These are phyloP conservation scores for Chlorella sp. DNA, from an alignment of 139 green algal genomes.

Conservation along the genomic window DNA sequence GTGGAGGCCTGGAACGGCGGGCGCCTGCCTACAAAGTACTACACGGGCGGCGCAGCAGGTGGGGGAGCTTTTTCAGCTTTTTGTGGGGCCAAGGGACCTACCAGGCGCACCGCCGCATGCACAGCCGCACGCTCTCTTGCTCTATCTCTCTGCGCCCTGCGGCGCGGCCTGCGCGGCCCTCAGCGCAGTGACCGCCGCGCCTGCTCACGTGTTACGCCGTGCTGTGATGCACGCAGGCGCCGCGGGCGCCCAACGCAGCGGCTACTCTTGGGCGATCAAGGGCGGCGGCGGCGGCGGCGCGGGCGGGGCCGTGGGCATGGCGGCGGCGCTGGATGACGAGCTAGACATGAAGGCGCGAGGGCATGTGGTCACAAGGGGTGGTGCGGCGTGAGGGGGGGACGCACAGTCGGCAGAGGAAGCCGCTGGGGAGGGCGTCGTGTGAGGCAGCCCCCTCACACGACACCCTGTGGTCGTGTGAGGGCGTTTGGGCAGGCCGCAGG, in stretches of 20 bases:
- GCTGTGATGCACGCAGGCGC: not conserved
- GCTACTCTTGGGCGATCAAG: not conserved
- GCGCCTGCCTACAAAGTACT: conserved; percentile 44
- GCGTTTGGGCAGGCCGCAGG: not conserved
- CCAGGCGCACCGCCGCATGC: conserved; percentile 43
- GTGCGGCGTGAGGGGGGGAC: too few relatives aligned
- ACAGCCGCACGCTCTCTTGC: conserved; percentile 51
- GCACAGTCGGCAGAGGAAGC: too few relatives aligned
- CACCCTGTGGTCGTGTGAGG: not conserved
- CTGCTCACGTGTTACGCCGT: too few relatives aligned
- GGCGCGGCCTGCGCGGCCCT: not conserved
- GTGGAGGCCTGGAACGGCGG: conserved; percentile 57
- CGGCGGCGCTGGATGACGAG: conserved; percentile 47
- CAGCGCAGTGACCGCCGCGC: not conserved
- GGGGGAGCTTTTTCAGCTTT: too few relatives aligned
- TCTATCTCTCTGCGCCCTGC: not conserved
- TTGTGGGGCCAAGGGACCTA: too few relatives aligned
- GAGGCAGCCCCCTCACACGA: not conserved
- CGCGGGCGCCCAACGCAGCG: not conserved
- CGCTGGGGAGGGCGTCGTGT: too few relatives aligned
- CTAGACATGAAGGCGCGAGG: conserved; percentile 22
- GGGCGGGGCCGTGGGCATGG: conserved; percentile 37
- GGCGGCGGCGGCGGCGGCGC: not conserved
- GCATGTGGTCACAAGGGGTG: too few relatives aligned
- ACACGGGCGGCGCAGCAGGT: conserved; percentile 43